These are phyloP conservation scores for Cinchona pubescens DNA, from an alignment of 257 asterid species.

Conservation along the genomic window DNA sequence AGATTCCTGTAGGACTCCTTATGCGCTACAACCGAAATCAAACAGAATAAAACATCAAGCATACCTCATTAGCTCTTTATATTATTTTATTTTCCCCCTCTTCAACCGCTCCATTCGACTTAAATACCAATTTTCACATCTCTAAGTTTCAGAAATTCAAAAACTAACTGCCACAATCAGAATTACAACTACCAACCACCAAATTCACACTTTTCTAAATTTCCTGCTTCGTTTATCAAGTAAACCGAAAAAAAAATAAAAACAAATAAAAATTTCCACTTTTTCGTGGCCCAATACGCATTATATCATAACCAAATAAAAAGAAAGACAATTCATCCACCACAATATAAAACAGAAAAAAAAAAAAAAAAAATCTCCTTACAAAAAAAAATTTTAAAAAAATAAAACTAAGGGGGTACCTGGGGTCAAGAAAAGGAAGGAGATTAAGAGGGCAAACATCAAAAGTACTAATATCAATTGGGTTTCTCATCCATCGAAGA, in stretches of 20 bases:
- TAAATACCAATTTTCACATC: neutral
- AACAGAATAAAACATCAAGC: neutral
- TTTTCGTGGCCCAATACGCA: neutral
- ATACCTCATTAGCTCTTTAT: neutral
- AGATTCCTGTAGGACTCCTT: neutral
- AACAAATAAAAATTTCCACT: neutral
- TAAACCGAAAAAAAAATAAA: no score
- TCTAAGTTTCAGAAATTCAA: neutral
- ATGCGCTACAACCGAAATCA: no score
- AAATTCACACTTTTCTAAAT: no score
- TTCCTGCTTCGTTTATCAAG: no score
- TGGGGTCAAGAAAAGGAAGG: slow-evolving; percentile 2
- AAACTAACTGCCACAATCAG: neutral
- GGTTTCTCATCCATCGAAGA: slow-evolving; percentile 1
- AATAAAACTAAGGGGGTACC: neutral
- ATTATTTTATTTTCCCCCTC: neutral
- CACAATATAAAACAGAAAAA: no score
- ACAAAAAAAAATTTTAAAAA: neutral
- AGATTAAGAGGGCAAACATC: neutral
- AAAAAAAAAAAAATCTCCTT: neutral
- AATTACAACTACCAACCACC: no score
- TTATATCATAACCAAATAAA: neutral
- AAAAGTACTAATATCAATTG: neutral
- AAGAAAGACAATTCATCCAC: neutral
- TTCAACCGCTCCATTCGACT: neutral